Evolutionary conservation across 2,329 filamentous ascomycete species (phyloP).

Genomic region (Colletotrichum sp.): DNA sequence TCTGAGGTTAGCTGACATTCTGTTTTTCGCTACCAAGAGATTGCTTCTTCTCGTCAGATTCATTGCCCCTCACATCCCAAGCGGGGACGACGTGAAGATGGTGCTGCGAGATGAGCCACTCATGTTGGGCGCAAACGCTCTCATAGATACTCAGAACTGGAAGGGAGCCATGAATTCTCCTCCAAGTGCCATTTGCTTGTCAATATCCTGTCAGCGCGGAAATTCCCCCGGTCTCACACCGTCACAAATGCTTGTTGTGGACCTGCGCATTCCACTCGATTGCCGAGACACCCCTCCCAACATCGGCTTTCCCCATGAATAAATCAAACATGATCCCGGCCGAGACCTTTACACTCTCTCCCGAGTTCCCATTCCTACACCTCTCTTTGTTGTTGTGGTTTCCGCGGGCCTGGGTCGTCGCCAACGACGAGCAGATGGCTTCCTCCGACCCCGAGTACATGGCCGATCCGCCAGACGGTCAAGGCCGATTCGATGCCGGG

Average conservation of each 20-base stretch:
- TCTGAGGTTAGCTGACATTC: not conserved
- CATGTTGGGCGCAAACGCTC: not conserved
- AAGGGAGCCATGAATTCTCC: not conserved
- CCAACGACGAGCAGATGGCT: not conserved
- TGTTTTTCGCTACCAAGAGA: not conserved
- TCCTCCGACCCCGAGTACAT: conserved; percentile 1
- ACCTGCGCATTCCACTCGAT: not conserved
- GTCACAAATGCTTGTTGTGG: not conserved
- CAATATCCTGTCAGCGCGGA: not conserved
- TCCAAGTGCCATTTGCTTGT: not conserved
- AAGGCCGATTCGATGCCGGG: conserved; percentile 7
- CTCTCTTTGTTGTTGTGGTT: not conserved
- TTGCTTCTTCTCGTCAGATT: not conserved
- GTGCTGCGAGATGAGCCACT: not conserved
- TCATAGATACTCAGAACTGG: not conserved
- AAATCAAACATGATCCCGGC: not conserved
- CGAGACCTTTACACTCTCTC: not conserved
- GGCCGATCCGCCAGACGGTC: conserved; percentile 3
- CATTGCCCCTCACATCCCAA: not conserved
- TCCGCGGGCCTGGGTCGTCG: not conserved
- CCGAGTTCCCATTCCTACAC: not conserved
- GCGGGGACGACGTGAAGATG: not conserved
- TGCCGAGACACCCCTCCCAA: not conserved
- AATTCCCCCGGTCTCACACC: not conserved
- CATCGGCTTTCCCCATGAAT: not conserved